Percentiles rank a stretch among this genome's conserved stretches.
Evolutionary conservation across 1,139 yeast species (phyloP).

Genomic region (Hyphopichia fennica): DNA sequence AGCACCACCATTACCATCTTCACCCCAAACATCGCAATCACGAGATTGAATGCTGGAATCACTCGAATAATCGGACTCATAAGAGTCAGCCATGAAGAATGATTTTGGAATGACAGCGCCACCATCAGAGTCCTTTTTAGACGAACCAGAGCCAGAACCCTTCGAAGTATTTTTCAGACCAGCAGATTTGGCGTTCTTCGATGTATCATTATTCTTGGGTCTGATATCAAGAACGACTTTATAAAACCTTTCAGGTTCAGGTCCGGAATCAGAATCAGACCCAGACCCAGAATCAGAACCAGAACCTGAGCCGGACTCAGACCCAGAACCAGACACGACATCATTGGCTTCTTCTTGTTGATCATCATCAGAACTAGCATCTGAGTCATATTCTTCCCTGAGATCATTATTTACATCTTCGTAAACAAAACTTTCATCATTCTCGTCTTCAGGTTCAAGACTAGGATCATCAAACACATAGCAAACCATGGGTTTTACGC

Average conservation of each 20-base stretch:
- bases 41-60: background rate
- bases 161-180: background rate
- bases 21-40: background rate
- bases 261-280: conserved; percentile 1
- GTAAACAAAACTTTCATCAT: background rate
- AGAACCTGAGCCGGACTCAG: conserved; percentile 5
- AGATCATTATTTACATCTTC: conserved; percentile 5
- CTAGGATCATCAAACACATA: background rate
- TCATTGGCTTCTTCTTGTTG: no score
- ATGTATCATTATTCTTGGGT: background rate
- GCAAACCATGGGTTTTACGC: background rate
- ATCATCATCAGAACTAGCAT: background rate
- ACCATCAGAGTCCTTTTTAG: background rate
- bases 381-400: background rate
- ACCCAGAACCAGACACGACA: conserved; percentile 3
- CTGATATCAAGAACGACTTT: background rate
- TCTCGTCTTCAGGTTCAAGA: background rate
- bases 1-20: no score
- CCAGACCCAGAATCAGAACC: conserved; percentile 4
- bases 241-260: background rate
- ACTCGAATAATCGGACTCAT: background rate
- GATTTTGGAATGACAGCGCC: background rate
- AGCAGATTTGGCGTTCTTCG: no score
- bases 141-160: background rate
- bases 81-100: background rate